Percentiles rank a stretch among this genome's conserved stretches.
These are phyloP conservation scores for Chlorophyllum brunneum DNA, from an alignment of 768 basidiomycete genomes.

Conservation along the genomic window DNA sequence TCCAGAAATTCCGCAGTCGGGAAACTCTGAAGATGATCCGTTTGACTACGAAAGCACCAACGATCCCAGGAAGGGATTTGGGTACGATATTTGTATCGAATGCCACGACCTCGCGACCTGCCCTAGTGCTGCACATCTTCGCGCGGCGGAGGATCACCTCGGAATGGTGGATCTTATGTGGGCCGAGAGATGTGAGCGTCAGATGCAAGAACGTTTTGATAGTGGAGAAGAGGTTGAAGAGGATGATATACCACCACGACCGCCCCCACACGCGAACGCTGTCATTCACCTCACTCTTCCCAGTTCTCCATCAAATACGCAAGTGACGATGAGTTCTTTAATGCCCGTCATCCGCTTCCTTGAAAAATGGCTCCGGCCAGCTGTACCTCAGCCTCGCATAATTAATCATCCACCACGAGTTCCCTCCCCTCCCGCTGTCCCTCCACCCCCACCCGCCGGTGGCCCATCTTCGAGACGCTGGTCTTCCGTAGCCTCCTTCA, in stretches of 20 bases:
- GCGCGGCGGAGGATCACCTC: constrained; percentile 75
- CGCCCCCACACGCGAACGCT: constrained; percentile 67
- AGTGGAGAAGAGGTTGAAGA: constrained; percentile 20
- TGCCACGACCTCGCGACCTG: constrained; percentile 80
- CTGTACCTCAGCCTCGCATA: constrained; percentile 11
- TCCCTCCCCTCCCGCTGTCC: constrained; percentile 6
- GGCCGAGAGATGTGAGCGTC: constrained; percentile 40
- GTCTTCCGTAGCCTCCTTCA: constrained; percentile 39
- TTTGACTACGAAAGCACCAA: constrained; percentile 41
- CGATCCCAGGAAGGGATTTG: constrained; percentile 47
- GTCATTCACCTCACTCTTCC: constrained; percentile 78
- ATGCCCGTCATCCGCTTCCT: constrained; percentile 65
- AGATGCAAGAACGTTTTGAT: constrained; percentile 12
- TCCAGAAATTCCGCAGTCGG: constrained; percentile 18
- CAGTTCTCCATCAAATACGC: constrained; percentile 54
- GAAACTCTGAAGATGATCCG: constrained; percentile 29
- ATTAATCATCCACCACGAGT: constrained; percentile 3
- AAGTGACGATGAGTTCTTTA: constrained; percentile 51
- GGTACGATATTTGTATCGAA: constrained; percentile 86
- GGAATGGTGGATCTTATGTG: constrained; percentile 63
- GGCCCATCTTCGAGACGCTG: constrained; percentile 29
- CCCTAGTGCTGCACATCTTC: constrained; percentile 60
- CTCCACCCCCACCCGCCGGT: constrained; percentile 10
- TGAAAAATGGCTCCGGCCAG: constrained; percentile 58
- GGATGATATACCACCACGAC: constrained; percentile 38